phyloP scores from a whole-genome alignment of 2,329 filamentous ascomycete genomes.

The Colletotrichum brevisporum region DNA sequence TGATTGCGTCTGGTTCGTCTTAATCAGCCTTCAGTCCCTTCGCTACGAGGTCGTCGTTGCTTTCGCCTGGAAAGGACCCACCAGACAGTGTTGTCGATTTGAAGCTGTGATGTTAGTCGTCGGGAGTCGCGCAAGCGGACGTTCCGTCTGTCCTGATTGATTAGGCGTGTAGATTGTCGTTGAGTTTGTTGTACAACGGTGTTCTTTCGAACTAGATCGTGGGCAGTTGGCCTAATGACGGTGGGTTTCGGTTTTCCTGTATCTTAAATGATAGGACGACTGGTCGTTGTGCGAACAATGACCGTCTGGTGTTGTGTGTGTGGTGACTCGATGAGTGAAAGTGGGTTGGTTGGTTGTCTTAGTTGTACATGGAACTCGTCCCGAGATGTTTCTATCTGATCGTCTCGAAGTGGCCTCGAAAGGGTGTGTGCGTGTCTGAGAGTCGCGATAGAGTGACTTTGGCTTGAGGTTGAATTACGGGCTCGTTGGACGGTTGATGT shows the following conservation, averaged over 20 bases:
- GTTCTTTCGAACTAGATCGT: constrained; percentile 44
- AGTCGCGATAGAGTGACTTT: constrained; percentile 46
- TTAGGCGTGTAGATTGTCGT: constrained; percentile 13
- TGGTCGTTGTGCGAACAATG: constrained; percentile 49
- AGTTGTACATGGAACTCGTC: constrained; percentile 54
- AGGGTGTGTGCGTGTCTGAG: constrained; percentile 42
- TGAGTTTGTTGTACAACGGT: constrained; percentile 46
- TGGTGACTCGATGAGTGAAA: constrained; percentile 41
- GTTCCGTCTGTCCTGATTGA: constrained; percentile 27
- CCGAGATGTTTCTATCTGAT: constrained; percentile 37
- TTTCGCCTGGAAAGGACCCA: constrained; percentile 45
- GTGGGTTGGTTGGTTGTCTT: constrained; percentile 33
- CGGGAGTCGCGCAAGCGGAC: constrained; percentile 13
- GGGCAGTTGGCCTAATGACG: constrained; percentile 52
- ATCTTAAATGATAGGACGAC: constrained; percentile 61
- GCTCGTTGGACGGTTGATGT: constrained; percentile 35
- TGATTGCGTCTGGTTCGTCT: constrained; percentile 47
- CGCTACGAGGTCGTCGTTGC: background rate
- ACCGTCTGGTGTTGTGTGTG: constrained; percentile 30
- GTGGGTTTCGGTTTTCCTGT: constrained; percentile 32
- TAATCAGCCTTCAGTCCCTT: constrained; percentile 41
- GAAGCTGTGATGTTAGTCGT: constrained; percentile 33
- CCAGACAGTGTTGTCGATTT: constrained; percentile 44
- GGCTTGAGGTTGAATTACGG: constrained; percentile 49
- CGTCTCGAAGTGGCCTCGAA: constrained; percentile 35